Base-by-base conservation (phyloP, 768 basidiomycete species). In the Naganishia onofrii region DNA sequence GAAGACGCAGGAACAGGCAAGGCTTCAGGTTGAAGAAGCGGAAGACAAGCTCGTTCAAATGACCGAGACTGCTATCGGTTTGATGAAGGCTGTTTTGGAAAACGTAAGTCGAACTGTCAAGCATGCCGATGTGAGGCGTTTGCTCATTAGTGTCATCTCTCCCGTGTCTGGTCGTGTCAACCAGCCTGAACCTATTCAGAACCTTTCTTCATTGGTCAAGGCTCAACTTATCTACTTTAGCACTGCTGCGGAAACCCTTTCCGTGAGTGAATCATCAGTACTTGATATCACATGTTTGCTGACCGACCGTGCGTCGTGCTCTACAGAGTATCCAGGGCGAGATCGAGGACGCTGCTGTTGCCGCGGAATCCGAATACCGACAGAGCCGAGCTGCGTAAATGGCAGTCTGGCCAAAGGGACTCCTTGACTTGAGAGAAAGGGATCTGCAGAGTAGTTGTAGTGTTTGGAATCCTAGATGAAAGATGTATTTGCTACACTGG, bases 21-120 rank as follows among this genome's bases (percentile, higher is more conserved):
- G 91, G 57, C 87, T 96, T 26, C 92, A 94, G 70, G 83, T 84
- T 53, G 84, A 84, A 69, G 80, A 82, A 44, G 82, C 82, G 15
- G 84, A 84, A 70, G 96, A 99, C 79, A 92, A 94, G 81, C 87
- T 98, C 36, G 96, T 98, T 6, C 93, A 94, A 80, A 93, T 92
- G 85, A 99, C 96, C 28, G 96, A 99, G 81, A 90, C 94, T 34
- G 95, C 94, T 0, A 96, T 96, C 75, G 91, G 90, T 2, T 86
- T 93, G 53, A 95, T 96, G 93, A 95, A 95, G 85, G 90, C 91
- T n/a, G 95, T 98, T 19, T 85, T 99, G 46, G 95, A 98, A 76
- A 97, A 97, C 82, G 94, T 96, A 73, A 67, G 90, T 84, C 34
- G 21, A n/a, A 64, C n/a, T 60, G 1, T 21, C 7, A 31, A 31